phyloP scores from a whole-genome alignment of 164 flowering plant genomes.

The Akebia trifoliata region DNA sequence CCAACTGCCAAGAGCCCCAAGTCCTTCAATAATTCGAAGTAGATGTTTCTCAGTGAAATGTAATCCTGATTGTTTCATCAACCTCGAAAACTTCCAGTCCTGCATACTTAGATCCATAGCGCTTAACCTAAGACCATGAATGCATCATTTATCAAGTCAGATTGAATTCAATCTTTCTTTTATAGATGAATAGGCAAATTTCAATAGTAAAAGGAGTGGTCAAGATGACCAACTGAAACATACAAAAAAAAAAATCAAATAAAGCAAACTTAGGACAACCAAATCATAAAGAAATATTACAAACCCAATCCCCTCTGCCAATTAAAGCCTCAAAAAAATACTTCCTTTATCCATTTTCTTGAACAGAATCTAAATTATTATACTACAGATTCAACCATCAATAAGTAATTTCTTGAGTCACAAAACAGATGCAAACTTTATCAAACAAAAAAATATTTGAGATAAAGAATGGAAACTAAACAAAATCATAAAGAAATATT shows the following conservation, averaged over 20 bases:
- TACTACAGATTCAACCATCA: neutral
- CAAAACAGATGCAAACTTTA: neutral
- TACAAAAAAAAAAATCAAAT: neutral
- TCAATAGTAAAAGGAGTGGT: neutral
- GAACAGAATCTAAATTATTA: no score
- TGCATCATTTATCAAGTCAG: neutral
- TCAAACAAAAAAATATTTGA: no score
- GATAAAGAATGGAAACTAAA: no score
- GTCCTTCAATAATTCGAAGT: slow-evolving; percentile 60
- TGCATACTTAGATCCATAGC: slow-evolving; percentile 34
- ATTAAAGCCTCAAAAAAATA: no score
- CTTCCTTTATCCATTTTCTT: no score
- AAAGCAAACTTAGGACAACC: no score
- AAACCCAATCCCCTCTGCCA: no score
- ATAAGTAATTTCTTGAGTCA: neutral
- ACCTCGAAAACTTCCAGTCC: slow-evolving; percentile 83
- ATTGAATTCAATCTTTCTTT: neutral
- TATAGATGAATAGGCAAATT: neutral
- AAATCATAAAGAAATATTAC: no score
- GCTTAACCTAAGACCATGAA: slow-evolving; percentile 44
- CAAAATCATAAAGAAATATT: no score
- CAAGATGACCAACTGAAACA: neutral
- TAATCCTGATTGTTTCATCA: slow-evolving; percentile 75
- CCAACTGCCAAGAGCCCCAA: slow-evolving; percentile 68
- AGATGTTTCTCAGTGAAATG: slow-evolving; percentile 67